A percentile compares a stretch with the other conserved stretches of the same genome.
Conservation (phyloP, 2,329 filamentous ascomycete genomes). For the Colletotrichum cordylinicola region DNA sequence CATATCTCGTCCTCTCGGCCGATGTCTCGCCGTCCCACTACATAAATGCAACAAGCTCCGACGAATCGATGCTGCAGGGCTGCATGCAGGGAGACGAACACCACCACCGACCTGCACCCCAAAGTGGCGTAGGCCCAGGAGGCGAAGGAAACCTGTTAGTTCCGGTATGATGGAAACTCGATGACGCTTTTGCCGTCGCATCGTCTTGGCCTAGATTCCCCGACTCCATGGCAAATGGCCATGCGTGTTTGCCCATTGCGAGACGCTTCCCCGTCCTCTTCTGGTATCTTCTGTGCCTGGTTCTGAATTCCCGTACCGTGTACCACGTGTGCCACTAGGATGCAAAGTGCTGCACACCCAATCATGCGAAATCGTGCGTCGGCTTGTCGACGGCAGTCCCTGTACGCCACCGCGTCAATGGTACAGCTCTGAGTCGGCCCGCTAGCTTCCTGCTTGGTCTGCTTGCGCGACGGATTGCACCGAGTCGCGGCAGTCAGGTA, state of each 20-base stretch:
- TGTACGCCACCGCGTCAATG: constrained; percentile 4
- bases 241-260: background rate
- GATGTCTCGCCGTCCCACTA: background rate
- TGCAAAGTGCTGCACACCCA: background rate
- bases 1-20: background rate
- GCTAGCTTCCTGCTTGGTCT: background rate
- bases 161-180: background rate
- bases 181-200: constrained; percentile 9
- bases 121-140: background rate
- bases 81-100: background rate
- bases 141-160: background rate
- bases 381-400: background rate
- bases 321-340: constrained; percentile 6
- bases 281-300: background rate
- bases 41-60: background rate
- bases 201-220: background rate
- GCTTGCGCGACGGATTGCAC: background rate
- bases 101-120: background rate
- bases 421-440: background rate
- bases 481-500: background rate
- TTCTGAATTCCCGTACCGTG: background rate
- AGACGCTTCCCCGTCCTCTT: background rate
- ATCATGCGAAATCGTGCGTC: background rate
- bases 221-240: background rate
- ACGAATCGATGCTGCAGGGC: background rate